Conservation (phyloP, 164 flowering plant species). For the Annona cherimola region DNA sequence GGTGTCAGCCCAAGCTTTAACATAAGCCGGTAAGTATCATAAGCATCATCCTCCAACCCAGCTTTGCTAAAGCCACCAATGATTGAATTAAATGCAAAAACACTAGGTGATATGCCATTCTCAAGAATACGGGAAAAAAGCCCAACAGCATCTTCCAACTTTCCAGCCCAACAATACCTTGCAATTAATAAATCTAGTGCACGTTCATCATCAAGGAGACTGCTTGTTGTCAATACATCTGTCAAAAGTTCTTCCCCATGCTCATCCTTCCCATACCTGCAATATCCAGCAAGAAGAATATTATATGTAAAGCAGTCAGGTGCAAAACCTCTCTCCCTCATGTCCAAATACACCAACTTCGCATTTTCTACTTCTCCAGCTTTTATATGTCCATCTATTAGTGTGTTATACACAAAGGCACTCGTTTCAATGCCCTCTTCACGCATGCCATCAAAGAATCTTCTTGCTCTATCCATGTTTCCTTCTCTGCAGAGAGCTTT, state of each 20-base stretch:
- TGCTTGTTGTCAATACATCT: conserved; percentile 34
- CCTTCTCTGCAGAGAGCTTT: conserved; percentile 74
- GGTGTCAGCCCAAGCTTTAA: conserved; percentile 47
- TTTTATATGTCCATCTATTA: conserved; percentile 81
- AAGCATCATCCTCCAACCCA: conserved; percentile 60
- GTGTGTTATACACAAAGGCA: conserved; percentile 45
- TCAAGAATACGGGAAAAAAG: conserved; percentile 51
- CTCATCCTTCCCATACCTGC: conserved; percentile 55
- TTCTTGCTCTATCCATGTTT: conserved; percentile 59
- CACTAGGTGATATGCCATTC: conserved; percentile 59
- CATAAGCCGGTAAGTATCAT: conserved; percentile 53
- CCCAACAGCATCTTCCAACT: conserved; percentile 57
- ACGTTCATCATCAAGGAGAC: conserved; percentile 33
- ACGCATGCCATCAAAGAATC: conserved; percentile 37
- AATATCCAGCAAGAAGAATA: conserved; percentile 58
- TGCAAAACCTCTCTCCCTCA: conserved; percentile 50
- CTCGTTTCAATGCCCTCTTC: conserved; percentile 46
- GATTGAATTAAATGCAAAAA: conserved; percentile 70
- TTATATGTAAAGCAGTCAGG: conserved; percentile 76
- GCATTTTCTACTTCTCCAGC: conserved; percentile 64
- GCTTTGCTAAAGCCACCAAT: conserved; percentile 67
- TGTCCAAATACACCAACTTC: conserved; percentile 51
- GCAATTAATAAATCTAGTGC: conserved; percentile 48
- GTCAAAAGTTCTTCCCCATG: conserved; percentile 46
- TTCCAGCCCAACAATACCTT: conserved; percentile 73